These are phyloP conservation scores for Pichia scutulata DNA, from an alignment of 805 yeast genomes.

Conservation along the genomic window DNA sequence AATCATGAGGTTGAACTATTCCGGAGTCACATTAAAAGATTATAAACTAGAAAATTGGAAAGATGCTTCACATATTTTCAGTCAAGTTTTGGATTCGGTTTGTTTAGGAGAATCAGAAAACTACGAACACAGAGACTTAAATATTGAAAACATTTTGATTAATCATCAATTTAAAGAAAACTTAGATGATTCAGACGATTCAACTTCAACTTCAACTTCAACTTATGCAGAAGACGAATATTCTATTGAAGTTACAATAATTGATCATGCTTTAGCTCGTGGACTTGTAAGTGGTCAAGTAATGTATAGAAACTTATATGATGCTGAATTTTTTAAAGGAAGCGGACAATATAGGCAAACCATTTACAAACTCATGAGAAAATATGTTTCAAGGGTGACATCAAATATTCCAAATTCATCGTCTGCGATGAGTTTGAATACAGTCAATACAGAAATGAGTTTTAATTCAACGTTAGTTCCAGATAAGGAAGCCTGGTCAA, in stretches of 20 bases:
- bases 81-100: conserved; percentile 43
- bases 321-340: conserved; percentile 54
- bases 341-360: conserved; percentile 57
- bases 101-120: conserved; percentile 43
- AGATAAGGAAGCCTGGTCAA: conserved; percentile 33
- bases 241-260: conserved; percentile 35
- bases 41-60: conserved; percentile 33
- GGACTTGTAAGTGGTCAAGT: conserved; percentile 29
- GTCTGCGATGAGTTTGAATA: conserved; percentile 4
- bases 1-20: conserved; percentile 32
- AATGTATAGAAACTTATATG: conserved; percentile 51
- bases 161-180: conserved; percentile 14
- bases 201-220: background rate
- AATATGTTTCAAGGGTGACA: background rate
- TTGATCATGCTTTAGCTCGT: conserved; percentile 53
- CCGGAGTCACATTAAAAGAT: conserved; percentile 38
- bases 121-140: conserved; percentile 69
- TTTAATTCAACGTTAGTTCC: background rate
- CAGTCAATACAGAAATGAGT: conserved; percentile 1
- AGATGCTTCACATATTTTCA: conserved; percentile 39
- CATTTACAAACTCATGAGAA: conserved; percentile 46
- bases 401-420: conserved; percentile 10
- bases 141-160: conserved; percentile 56
- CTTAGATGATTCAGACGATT: background rate
- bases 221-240: conserved; percentile 4